A percentile compares a stretch with the other conserved stretches of the same genome.
These are phyloP conservation scores for Bathelium albidoporum DNA, from an alignment of 495 filamentous ascomycete genomes.

Conservation along the genomic window DNA sequence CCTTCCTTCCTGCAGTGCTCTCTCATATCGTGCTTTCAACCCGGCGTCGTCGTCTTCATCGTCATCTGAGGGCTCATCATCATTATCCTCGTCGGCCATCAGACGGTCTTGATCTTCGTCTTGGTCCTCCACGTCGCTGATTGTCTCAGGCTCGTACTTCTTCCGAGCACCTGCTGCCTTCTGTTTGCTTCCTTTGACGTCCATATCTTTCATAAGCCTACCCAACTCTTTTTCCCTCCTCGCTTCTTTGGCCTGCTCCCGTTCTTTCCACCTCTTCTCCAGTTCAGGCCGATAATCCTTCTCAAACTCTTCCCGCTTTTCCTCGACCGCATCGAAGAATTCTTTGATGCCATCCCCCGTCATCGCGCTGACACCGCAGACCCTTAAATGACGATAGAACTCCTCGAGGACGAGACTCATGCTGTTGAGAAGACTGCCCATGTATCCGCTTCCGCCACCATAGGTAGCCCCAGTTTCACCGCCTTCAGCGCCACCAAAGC, in stretches of 20 bases:
- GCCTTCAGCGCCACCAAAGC: slow-evolving; percentile 65
- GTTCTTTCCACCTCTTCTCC: slow-evolving; percentile 62
- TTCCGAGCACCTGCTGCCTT: slow-evolving; percentile 27
- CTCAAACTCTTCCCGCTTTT: slow-evolving; percentile 83
- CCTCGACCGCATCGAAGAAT: slow-evolving; percentile 79
- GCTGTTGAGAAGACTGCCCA: slow-evolving; percentile 90
- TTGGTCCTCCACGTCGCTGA: slow-evolving; percentile 52
- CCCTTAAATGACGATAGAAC: slow-evolving; percentile 85
- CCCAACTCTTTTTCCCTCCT: slow-evolving; percentile 69
- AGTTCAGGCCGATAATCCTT: slow-evolving; percentile 87
- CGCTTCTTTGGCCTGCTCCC: slow-evolving; percentile 60
- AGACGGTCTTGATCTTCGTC: slow-evolving; percentile 41
- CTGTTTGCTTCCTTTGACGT: slow-evolving; percentile 46
- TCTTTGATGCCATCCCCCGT: slow-evolving; percentile 83
- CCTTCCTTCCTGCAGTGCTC: slow-evolving; percentile 41
- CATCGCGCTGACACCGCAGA: slow-evolving; percentile 89
- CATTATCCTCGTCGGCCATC: slow-evolving; percentile 32
- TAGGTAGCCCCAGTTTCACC: slow-evolving; percentile 38
- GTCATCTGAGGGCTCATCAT: slow-evolving; percentile 28
- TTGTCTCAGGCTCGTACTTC: slow-evolving; percentile 39
- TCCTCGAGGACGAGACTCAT: slow-evolving; percentile 98
- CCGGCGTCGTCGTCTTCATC: slow-evolving; percentile 37
- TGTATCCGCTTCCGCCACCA: slow-evolving; percentile 79
- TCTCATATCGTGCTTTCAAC: slow-evolving; percentile 50
- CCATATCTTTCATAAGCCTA: slow-evolving; percentile 92